A percentile compares a stretch with the other conserved stretches of the same genome.
Evolutionary conservation across 768 basidiomycete genomes (phyloP).

Genomic region (Serendipita indica): DNA sequence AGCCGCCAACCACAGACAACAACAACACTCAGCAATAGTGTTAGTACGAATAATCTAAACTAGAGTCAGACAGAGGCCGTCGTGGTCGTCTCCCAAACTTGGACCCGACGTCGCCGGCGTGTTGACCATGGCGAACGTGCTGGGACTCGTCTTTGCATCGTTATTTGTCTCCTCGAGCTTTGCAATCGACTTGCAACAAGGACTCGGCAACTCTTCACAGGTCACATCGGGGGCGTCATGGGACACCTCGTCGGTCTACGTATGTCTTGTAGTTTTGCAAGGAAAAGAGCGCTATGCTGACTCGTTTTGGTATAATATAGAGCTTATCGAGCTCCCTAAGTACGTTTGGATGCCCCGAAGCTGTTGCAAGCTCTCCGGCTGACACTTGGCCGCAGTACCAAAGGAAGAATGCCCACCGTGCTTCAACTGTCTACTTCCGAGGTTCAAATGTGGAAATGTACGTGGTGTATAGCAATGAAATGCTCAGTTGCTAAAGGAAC

Average conservation of each 20-base stretch:
- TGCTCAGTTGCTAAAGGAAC: no score
- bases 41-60: no score
- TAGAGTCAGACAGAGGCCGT: no score
- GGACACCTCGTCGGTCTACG: not conserved
- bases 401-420: conserved; percentile 36
- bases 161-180: not conserved
- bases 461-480: no score
- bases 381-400: not conserved
- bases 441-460: conserved; percentile 75
- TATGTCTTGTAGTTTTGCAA: not conserved
- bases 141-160: not conserved
- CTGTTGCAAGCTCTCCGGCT: not conserved
- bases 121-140: not conserved
- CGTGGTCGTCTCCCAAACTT: not conserved
- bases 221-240: not conserved
- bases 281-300: not conserved
- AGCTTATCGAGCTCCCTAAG: not conserved
- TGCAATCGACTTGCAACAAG: not conserved
- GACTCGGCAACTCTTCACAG: not conserved
- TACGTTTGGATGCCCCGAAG: not conserved
- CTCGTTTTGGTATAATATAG: not conserved
- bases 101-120: no score
- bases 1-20: no score
- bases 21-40: no score
- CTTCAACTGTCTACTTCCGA: conserved; percentile 91